A percentile compares a stretch with the other conserved stretches of the same genome.
These are phyloP conservation scores for Epicoccum sorghinum DNA, from an alignment of 2,329 filamentous ascomycete species.

Conservation along the genomic window DNA sequence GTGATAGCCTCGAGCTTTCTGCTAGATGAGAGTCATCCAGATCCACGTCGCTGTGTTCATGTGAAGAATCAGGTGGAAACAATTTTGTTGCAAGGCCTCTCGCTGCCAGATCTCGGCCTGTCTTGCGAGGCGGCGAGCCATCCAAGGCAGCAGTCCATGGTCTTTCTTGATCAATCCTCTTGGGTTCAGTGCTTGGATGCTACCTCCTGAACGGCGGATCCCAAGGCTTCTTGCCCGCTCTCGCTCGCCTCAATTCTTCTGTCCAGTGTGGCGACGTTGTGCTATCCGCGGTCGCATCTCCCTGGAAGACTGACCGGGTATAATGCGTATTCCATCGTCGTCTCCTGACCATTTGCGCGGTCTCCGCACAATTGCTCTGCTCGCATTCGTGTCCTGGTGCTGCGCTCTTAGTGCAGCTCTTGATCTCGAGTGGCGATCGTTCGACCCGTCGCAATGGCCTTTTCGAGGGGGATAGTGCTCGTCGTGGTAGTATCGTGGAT, in stretches of 20 bases:
- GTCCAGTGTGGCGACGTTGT: slow-evolving; percentile 3
- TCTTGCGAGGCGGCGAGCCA: slow-evolving; percentile 3
- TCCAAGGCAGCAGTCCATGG: slow-evolving; percentile 7
- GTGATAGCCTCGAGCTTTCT: neutral
- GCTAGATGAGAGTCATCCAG: neutral
- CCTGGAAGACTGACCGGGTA: slow-evolving; percentile 1
- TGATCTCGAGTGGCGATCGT: slow-evolving; percentile 5
- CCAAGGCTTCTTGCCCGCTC: slow-evolving; percentile 30
- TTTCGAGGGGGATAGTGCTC: slow-evolving; percentile 5
- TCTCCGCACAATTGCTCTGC: neutral
- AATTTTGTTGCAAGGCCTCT: slow-evolving; percentile 6
- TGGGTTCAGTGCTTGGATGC: neutral
- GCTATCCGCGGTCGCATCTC: slow-evolving; percentile 18
- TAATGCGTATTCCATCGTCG: neutral
- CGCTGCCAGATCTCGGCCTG: slow-evolving; percentile 4
- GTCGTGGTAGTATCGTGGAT: slow-evolving; percentile 19
- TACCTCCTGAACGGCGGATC: slow-evolving; percentile 31
- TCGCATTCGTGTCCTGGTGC: neutral
- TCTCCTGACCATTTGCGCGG: neutral
- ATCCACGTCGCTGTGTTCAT: neutral
- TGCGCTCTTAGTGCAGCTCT: neutral
- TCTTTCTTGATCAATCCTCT: neutral
- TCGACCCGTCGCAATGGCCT: slow-evolving; percentile 12
- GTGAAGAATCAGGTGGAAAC: slow-evolving; percentile 5
- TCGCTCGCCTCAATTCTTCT: neutral